A percentile compares a stretch with the other conserved stretches of the same genome.
phyloP scores from a whole-genome alignment of 176 grass and related monocot species.

The Areca catechu region DNA sequence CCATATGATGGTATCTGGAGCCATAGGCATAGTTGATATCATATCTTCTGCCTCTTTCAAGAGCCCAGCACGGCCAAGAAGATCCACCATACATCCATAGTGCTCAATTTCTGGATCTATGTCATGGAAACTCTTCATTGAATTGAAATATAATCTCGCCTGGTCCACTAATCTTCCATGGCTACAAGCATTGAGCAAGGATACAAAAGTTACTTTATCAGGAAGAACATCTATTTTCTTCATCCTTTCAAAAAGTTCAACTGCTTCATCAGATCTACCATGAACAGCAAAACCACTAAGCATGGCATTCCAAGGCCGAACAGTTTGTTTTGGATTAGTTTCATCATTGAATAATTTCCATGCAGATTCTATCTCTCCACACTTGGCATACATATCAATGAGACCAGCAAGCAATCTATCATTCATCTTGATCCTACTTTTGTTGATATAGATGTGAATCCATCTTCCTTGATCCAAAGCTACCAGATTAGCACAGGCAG shows the following conservation, averaged over 20 bases:
- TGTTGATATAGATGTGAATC: conserved; percentile 15
- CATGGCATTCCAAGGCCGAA: conserved; percentile 20
- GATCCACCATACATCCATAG: conserved; percentile 11
- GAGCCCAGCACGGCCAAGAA: conserved; percentile 16
- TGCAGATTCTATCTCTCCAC: conserved; percentile 8
- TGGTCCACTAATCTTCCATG: conserved; percentile 9
- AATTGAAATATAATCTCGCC: conserved; percentile 5
- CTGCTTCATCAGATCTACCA: conserved; percentile 17
- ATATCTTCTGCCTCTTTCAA: conserved; percentile 12
- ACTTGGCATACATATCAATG: conserved; percentile 18
- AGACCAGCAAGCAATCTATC: conserved; percentile 13
- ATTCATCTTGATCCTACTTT: conserved; percentile 4
- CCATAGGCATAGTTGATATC: not conserved
- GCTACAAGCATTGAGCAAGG: conserved; percentile 20
- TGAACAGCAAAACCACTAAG: conserved; percentile 18
- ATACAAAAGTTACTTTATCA: conserved; percentile 18
- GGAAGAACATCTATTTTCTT: not conserved
- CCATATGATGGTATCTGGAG: conserved; percentile 12
- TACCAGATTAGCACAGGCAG: conserved; percentile 10
- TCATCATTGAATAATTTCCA: conserved; percentile 2
- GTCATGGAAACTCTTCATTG: conserved; percentile 4
- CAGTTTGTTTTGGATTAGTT: not conserved
- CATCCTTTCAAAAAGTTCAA: conserved; percentile 15
- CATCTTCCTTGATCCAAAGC: conserved; percentile 13
- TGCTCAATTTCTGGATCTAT: conserved; percentile 13